phyloP scores from a whole-genome alignment of 2,329 filamentous ascomycete genomes.

The Monilinia aucupariae region DNA sequence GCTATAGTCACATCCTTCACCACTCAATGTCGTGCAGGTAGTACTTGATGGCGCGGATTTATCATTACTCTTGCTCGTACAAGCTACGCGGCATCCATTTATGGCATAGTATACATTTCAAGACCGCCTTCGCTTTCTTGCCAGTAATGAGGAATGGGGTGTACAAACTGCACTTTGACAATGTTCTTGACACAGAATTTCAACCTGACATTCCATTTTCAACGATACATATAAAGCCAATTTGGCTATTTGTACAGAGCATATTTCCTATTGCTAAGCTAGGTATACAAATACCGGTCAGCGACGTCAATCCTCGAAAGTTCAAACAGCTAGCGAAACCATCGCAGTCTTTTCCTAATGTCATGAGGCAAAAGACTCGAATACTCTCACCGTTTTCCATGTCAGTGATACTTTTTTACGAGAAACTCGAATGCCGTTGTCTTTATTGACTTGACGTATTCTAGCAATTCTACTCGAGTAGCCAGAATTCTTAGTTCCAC shows the following conservation, averaged over 20 bases:
- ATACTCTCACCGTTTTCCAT: background rate
- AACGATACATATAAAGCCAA: background rate
- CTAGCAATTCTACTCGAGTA: too few relatives aligned
- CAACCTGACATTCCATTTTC: too few relatives aligned
- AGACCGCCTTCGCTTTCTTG: constrained; percentile 12
- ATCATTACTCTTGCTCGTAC: background rate
- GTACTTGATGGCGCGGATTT: background rate
- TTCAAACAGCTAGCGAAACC: background rate
- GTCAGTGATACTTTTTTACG: background rate
- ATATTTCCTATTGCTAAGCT: background rate
- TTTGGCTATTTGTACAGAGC: background rate
- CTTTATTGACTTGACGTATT: background rate
- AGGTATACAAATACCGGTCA: too few relatives aligned
- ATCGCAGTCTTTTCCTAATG: background rate
- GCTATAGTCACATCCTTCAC: background rate
- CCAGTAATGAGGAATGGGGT: background rate
- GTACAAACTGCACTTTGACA: background rate
- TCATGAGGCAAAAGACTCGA: background rate
- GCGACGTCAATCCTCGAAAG: background rate
- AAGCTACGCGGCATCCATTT: background rate
- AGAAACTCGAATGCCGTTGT: background rate
- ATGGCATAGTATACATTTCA: background rate
- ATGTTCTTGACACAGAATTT: background rate
- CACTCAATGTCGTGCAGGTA: background rate
- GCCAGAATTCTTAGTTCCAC: background rate